A percentile compares a stretch with the other conserved stretches of the same genome.
Evolutionary conservation across 768 basidiomycete species (phyloP).

Genomic region (Lanmaoa rubissima): DNA sequence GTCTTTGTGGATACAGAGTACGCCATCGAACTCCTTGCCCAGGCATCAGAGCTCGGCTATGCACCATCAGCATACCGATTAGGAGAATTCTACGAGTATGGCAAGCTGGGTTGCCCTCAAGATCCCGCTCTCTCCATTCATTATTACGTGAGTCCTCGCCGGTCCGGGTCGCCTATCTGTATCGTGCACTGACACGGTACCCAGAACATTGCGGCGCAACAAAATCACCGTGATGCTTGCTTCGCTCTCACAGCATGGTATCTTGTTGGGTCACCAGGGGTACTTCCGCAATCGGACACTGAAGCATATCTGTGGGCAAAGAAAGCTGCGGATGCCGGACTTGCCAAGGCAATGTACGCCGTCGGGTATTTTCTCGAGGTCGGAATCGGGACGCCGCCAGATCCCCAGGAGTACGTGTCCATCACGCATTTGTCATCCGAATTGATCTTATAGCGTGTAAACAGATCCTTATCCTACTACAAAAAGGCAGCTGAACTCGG

Average conservation of each 20-base stretch:
- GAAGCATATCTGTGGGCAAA: constrained; percentile 98
- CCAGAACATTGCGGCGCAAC: constrained; percentile 97
- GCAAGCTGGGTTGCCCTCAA: constrained; percentile 96
- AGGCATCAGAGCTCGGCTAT: constrained; percentile 94
- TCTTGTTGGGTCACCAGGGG: constrained; percentile 95
- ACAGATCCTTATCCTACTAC: constrained; percentile 77
- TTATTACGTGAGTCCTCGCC: constrained; percentile 86
- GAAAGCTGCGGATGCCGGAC: constrained; percentile 88
- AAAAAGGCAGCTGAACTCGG: constrained; percentile 88
- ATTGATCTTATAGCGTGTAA: constrained; percentile 1
- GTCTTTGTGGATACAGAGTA: constrained; percentile 97
- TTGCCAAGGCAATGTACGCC: constrained; percentile 96
- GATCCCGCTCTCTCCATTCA: constrained; percentile 97
- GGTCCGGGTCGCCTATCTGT: neutral
- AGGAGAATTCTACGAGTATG: constrained; percentile 99
- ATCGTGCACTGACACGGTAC: constrained; percentile 13
- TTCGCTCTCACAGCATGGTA: constrained; percentile 99
- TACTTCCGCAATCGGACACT: constrained; percentile 96
- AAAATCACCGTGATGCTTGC: constrained; percentile 94
- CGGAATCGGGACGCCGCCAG: constrained; percentile 77
- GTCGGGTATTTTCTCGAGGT: constrained; percentile 98
- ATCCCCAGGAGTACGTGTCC: constrained; percentile 59
- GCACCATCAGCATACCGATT: constrained; percentile 93
- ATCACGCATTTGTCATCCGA: constrained; percentile 3
- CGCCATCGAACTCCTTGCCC: constrained; percentile 88